A percentile compares a stretch with the other conserved stretches of the same genome.
Evolutionary conservation across 2,329 filamentous ascomycete genomes (phyloP).

Genomic region (Lachnellula occidentalis): DNA sequence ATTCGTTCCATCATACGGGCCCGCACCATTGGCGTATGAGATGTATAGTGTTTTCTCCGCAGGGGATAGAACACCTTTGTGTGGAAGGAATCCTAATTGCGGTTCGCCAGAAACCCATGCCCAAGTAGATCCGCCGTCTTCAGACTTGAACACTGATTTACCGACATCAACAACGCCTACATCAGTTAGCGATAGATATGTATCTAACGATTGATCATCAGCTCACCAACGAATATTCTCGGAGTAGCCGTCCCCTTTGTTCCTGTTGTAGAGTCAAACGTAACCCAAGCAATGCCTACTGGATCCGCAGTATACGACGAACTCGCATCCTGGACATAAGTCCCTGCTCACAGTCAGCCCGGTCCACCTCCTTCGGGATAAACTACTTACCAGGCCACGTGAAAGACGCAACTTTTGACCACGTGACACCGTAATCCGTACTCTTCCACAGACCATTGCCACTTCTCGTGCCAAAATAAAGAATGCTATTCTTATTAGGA

Average conservation of each 20-base stretch:
- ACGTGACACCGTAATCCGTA: constrained; percentile 49
- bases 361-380: constrained; percentile 33
- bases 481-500: constrained; percentile 49
- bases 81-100: constrained; percentile 20
- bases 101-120: constrained; percentile 22
- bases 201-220: not conserved
- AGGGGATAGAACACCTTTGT: constrained; percentile 21
- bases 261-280: constrained; percentile 20
- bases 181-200: not conserved
- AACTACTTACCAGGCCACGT: constrained; percentile 42
- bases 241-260: constrained; percentile 17
- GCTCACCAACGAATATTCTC: constrained; percentile 21
- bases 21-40: constrained; percentile 48
- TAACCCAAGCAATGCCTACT: constrained; percentile 21
- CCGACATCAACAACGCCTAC: constrained; percentile 18
- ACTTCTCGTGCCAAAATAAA: constrained; percentile 54
- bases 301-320: constrained; percentile 14
- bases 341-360: constrained; percentile 16
- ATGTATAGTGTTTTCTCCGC: constrained; percentile 49
- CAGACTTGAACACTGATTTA: constrained; percentile 21
- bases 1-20: constrained; percentile 50
- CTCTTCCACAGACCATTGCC: constrained; percentile 56
- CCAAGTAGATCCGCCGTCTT: constrained; percentile 23
- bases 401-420: constrained; percentile 47
- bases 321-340: constrained; percentile 15